Evolutionary conservation across 2,329 filamentous ascomycete genomes (phyloP), one percentile per base, ranked within the genome.

Genomic region (Corniculantispora saksenae): DNA sequence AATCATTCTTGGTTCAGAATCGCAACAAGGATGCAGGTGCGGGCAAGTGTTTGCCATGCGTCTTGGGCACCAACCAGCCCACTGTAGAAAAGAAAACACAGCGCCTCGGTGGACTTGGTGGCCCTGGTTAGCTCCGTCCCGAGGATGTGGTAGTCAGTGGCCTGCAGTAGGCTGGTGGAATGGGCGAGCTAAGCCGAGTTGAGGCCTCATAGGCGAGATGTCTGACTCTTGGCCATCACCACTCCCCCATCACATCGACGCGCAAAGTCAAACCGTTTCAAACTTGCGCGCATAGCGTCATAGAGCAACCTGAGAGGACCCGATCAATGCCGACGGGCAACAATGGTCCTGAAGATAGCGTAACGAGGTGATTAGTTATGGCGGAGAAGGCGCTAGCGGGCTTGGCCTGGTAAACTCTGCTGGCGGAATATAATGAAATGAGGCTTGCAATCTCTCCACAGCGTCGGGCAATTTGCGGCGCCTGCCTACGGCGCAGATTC

Each of bases 181-280:
- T n/a, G 23, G 21, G 47, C 7, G 38, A 62, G 40, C 61, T 63
- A 63, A 23, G 29, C 61, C 61, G 15, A 63, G 61, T 56, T 53
- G 29, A 63, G 50, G 61, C 21, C 43, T 54, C 10, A 40, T 29
- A 63, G 51, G 61, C 61, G 61, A 63, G 51, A 62, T 43, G 23
- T 51, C 43, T 63, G 61, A 48, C 38, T 61, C 60, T 61, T 8
- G 27, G 29, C 25, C 7, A 53, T 27, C 5, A 40, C 29, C 9
- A 27, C 21, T 8, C 43, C 43, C 40, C 32, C 29, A 1, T 35
- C 19, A 13, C 32, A 2, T n/a, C 10, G 35, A 43, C n/a, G 40
- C n/a, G 21, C 35, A 43, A 27, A 13, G 48, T 51, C 53, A 29
- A 10, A 32, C 32, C 38, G 25, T 23, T 29, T 45, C 23, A 60